phyloP scores from a whole-genome alignment of 805 yeast genomes.

The Lachancea nothofagi region DNA sequence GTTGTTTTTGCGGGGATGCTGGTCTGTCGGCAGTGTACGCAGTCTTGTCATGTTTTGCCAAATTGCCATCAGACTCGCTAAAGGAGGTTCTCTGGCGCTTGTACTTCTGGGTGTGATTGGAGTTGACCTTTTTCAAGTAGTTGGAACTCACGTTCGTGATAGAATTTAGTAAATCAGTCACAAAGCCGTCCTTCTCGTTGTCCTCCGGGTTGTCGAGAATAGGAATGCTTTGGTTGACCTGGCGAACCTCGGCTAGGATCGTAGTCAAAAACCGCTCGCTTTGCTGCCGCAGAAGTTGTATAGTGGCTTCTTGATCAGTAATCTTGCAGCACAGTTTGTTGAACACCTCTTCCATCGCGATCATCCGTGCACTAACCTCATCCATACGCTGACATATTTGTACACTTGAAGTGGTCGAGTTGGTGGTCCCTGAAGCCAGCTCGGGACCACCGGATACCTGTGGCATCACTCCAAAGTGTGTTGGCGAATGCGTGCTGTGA shows the following conservation, averaged over 20 bases:
- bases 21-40: neutral
- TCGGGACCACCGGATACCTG: constrained; percentile 8
- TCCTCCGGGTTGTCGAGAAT: constrained; percentile 5
- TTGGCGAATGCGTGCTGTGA: neutral
- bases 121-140: constrained; percentile 20
- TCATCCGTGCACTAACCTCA: constrained; percentile 26
- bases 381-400: constrained; percentile 32
- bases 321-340: constrained; percentile 22
- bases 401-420: constrained; percentile 12
- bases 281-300: constrained; percentile 12
- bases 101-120: constrained; percentile 7
- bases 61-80: constrained; percentile 3
- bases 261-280: constrained; percentile 3
- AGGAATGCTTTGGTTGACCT: constrained; percentile 2
- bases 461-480: constrained; percentile 7
- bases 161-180: constrained; percentile 27
- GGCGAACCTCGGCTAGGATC: constrained; percentile 7
- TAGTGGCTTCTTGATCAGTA: constrained; percentile 19
- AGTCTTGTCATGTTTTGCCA: neutral
- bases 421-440: constrained; percentile 2
- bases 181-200: constrained; percentile 18
- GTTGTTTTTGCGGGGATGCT: neutral
- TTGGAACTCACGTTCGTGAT: constrained; percentile 27
- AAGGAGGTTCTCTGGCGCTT: constrained; percentile 9
- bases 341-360: constrained; percentile 29